phyloP scores from a whole-genome alignment of 1,284 basidiomycete species.

The Stygiomarasmius scandens region DNA sequence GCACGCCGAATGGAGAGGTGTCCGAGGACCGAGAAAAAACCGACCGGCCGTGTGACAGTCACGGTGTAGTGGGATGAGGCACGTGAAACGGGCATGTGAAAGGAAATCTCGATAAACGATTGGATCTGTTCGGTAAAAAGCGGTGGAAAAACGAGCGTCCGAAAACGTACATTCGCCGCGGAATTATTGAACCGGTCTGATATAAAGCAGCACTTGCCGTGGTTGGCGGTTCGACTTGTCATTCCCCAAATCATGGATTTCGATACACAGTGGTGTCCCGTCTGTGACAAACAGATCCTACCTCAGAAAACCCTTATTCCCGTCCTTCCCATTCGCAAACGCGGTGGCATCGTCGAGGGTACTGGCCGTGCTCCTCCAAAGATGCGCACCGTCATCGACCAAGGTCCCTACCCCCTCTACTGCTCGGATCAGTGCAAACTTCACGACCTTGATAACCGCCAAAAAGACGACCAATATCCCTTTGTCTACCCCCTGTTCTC shows the following conservation, averaged over 20 bases:
- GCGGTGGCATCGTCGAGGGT: constrained; percentile 58
- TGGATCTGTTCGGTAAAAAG: too few species aligned
- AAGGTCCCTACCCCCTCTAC: constrained; percentile 73
- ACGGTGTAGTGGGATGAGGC: too few species aligned
- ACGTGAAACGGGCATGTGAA: too few species aligned
- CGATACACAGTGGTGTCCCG: constrained; percentile 71
- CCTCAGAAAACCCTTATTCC: constrained; percentile 65
- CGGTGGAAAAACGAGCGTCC: too few species aligned
- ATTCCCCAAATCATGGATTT: constrained; percentile 7
- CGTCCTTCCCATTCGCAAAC: constrained; percentile 37
- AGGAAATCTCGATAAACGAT: too few species aligned
- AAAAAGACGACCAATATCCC: constrained; percentile 44
- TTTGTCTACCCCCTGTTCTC: constrained; percentile 37
- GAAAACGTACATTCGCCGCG: too few species aligned
- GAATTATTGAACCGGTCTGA: background rate
- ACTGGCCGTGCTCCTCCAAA: constrained; percentile 40
- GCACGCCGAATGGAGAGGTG: too few species aligned
- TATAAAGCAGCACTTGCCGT: background rate
- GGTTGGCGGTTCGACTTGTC: background rate
- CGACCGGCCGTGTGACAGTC: too few species aligned
- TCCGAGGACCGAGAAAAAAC: too few species aligned
- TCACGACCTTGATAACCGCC: constrained; percentile 50
- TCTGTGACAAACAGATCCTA: constrained; percentile 69
- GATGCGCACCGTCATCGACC: constrained; percentile 64
- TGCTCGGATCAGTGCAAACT: constrained; percentile 76